Percentiles rank a stretch among this genome's conserved stretches.
Evolutionary conservation across 163 green algal species (phyloP).

Genomic region (Coccomyxa subellipsoidea): DNA sequence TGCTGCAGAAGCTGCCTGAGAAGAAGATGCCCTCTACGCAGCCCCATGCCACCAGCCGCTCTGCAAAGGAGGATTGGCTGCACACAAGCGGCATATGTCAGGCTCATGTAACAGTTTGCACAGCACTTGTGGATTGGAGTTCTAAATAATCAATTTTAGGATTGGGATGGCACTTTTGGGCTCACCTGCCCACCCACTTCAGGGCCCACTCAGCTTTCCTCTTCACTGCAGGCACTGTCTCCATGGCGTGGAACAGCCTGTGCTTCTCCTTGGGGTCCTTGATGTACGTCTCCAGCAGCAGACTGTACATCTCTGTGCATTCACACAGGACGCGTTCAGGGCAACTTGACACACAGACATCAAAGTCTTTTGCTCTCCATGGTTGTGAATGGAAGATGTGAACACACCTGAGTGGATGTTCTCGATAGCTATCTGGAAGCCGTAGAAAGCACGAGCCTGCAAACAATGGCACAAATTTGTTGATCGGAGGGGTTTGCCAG

Average conservation of each 20-base stretch:
- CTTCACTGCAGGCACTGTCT: constrained; percentile 73
- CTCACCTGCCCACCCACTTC: constrained; percentile 60
- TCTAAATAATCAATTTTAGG: too few species aligned
- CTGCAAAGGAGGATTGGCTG: constrained; percentile 51
- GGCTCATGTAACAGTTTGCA: too few species aligned
- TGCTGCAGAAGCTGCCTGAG: constrained; percentile 83
- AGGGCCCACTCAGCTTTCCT: constrained; percentile 80
- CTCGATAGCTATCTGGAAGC: constrained; percentile 94
- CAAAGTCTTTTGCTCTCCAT: too few species aligned
- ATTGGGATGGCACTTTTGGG: too few species aligned
- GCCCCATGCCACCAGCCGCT: constrained; percentile 81
- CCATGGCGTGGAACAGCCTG: constrained; percentile 70
- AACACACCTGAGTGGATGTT: constrained; percentile 90
- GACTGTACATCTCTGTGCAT: constrained; percentile 78
- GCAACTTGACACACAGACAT: too few species aligned
- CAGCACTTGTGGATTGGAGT: too few species aligned
- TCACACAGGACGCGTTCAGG: too few species aligned
- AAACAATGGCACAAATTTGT: background rate
- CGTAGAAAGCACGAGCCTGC: constrained; percentile 82
- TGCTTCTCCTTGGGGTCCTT: constrained; percentile 69
- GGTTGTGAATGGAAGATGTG: too few species aligned
- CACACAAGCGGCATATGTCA: background rate
- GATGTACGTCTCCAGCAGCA: constrained; percentile 85
- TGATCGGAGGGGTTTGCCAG: background rate
- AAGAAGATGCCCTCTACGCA: constrained; percentile 92